Evolutionary conservation across 352 stramenopile species (phyloP).

Genomic region (Phytophthora quininea): DNA sequence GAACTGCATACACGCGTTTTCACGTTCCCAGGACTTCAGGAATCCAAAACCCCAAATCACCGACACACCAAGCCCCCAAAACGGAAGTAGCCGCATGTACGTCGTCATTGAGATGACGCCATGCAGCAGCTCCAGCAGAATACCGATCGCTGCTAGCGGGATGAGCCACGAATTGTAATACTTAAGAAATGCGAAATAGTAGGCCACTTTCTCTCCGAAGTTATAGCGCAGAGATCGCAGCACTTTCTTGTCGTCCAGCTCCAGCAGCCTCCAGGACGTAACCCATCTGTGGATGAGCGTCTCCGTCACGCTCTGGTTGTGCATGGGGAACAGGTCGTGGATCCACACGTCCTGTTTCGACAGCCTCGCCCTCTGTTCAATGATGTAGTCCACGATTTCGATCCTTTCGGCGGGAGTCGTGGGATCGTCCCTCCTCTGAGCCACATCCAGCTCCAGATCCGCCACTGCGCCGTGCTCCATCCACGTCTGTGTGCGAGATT

Average conservation of each 20-base stretch:
- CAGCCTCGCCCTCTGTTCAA: constrained; percentile 74
- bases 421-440: constrained; percentile 54
- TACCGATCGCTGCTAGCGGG: constrained; percentile 69
- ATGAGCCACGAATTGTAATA: constrained; percentile 84
- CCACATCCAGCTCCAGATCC: constrained; percentile 80
- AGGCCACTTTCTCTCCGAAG: constrained; percentile 88
- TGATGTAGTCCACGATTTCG: constrained; percentile 87
- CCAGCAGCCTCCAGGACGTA: constrained; percentile 58
- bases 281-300: constrained; percentile 77
- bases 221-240: constrained; percentile 73
- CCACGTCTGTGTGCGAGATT: constrained; percentile 76
- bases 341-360: constrained; percentile 69
- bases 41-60: constrained; percentile 86
- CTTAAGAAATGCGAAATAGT: constrained; percentile 89
- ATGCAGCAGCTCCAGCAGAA: constrained; percentile 61
- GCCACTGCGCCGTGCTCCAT: constrained; percentile 80
- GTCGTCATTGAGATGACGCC: constrained; percentile 57
- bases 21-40: constrained; percentile 83
- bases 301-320: constrained; percentile 72
- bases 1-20: constrained; percentile 81
- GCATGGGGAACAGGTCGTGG: constrained; percentile 86
- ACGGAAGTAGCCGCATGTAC: constrained; percentile 84
- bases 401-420: constrained; percentile 82
- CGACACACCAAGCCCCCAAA: constrained; percentile 83
- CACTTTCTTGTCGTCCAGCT: constrained; percentile 66